Evolutionary conservation across 2,329 filamentous ascomycete genomes (phyloP), one percentile per base, ranked within the genome.

Genomic region (Diaporthe sp.): DNA sequence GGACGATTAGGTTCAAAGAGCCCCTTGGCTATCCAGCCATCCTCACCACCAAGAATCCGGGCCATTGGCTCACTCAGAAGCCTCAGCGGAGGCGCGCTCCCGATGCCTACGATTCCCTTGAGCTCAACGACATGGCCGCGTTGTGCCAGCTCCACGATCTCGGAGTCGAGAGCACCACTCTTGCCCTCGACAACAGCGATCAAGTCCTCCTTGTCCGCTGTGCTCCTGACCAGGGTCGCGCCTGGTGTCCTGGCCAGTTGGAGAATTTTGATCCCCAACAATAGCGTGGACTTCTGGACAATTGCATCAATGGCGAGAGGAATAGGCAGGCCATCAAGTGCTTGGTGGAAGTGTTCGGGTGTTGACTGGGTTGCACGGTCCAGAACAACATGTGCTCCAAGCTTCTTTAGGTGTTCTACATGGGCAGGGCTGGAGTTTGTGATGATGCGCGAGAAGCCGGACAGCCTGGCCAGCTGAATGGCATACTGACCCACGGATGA

Each of bases 361-460:
- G 76, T 78, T 51, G 76, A 78, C 65, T 81, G 79, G 8, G 74
- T 53, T 10, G 71, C 22, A 3, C 72, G 72, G 71, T 81, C 80
- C 62, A 81, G 73, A 22, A 77, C 73, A 57, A 71, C 46, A 37
- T 72, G 70, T 17, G 76, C 76, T 22, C 76, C 76, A 78, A 80
- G 77, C 65, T 77, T 75, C 74, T 77, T 78, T 37, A 78, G 73
- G 60, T 79, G 79, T 9, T 76, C 82, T 31, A 84, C 83, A 77
- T 87, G 87, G 75, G 79, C 82, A 4, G 81, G 78, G 44, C 75
- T 74, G 1, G 84, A 84, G 1, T 83, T 81, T 2, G 85, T 87
- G 7, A 83, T 79, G 17, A 87, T 73, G 17, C 87, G 86, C 28
- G 84, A 81, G 74, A 85, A 87, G 4, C 87, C 87, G 6, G 85